These are phyloP conservation scores for Trichosporon faecale DNA, from an alignment of 1,284 basidiomycete species.

Conservation along the genomic window DNA sequence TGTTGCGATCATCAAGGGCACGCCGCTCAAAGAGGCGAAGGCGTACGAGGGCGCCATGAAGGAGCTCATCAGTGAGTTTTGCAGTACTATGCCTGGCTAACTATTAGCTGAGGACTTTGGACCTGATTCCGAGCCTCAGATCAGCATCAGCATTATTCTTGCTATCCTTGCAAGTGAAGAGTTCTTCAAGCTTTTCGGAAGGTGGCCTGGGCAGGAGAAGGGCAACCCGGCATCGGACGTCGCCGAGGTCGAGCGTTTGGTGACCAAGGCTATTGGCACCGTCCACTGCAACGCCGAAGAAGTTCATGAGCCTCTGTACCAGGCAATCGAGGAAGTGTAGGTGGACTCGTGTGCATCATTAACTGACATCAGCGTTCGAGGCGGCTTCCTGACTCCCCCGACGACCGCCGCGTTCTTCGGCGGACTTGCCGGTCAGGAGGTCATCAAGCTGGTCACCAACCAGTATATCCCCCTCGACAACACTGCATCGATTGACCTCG, in stretches of 20 bases:
- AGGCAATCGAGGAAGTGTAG: slow-evolving; percentile 76
- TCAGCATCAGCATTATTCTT: slow-evolving; percentile 41
- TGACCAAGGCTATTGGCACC: slow-evolving; percentile 27
- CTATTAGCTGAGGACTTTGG: slow-evolving; percentile 23
- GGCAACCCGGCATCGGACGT: slow-evolving; percentile 47
- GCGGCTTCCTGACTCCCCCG: slow-evolving; percentile 81
- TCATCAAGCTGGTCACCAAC: slow-evolving; percentile 93
- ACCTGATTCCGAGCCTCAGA: slow-evolving; percentile 18
- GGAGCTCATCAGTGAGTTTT: slow-evolving; percentile 59
- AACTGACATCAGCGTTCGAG: slow-evolving; percentile 57
- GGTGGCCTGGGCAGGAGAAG: slow-evolving; percentile 53
- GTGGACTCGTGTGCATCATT: slow-evolving; percentile 36
- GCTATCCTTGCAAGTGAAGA: slow-evolving; percentile 54
- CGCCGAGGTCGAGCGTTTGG: slow-evolving; percentile 35
- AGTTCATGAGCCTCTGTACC: slow-evolving; percentile 62
- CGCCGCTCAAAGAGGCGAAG: slow-evolving; percentile 62
- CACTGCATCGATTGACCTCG: slow-evolving; percentile 79
- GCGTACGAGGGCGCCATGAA: slow-evolving; percentile 51
- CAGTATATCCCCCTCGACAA: slow-evolving; percentile 92
- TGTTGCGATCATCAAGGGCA: slow-evolving; percentile 71
- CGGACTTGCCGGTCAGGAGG: slow-evolving; percentile 92
- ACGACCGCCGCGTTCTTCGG: slow-evolving; percentile 91
- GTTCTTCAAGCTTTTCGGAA: slow-evolving; percentile 48
- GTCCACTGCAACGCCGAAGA: slow-evolving; percentile 41
- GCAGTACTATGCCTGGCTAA: background rate